Evolutionary conservation across 2,329 filamentous ascomycete genomes (phyloP).

Genomic region (Hawksworthiomyces lignivorus): DNA sequence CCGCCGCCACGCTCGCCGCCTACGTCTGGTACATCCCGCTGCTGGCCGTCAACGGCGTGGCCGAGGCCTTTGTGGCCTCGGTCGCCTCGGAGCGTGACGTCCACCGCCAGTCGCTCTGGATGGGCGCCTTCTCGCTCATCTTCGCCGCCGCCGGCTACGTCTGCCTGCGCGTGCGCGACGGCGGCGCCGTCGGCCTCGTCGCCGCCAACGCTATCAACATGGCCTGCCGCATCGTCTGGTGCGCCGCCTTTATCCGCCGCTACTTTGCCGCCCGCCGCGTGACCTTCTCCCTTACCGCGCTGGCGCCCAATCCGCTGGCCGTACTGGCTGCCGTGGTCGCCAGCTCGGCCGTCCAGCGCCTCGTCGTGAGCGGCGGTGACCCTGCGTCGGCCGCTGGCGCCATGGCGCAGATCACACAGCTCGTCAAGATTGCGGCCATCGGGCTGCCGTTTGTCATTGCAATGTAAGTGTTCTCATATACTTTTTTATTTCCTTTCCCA

Average conservation of each 20-base stretch:
- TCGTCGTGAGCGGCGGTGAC: slow-evolving; percentile 17
- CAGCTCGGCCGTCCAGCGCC: slow-evolving; percentile 31
- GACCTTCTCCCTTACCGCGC: slow-evolving; percentile 30
- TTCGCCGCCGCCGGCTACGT: slow-evolving; percentile 71
- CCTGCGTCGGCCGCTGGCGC: slow-evolving; percentile 26
- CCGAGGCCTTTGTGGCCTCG: slow-evolving; percentile 86
- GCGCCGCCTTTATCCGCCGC: slow-evolving; percentile 57
- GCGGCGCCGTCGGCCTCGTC: slow-evolving; percentile 76
- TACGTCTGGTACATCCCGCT: slow-evolving; percentile 95
- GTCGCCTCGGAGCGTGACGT: slow-evolving; percentile 72
- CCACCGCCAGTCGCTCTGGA: slow-evolving; percentile 70
- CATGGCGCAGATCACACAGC: slow-evolving; percentile 26
- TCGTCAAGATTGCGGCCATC: slow-evolving; percentile 41
- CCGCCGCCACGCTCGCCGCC: slow-evolving; percentile 59
- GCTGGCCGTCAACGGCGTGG: slow-evolving; percentile 82
- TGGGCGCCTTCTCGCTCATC: slow-evolving; percentile 69
- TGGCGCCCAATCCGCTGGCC: slow-evolving; percentile 37
- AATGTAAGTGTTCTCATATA: slow-evolving; percentile 45
- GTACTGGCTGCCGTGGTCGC: slow-evolving; percentile 37
- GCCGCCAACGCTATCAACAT: slow-evolving; percentile 87
- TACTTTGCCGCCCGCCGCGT: slow-evolving; percentile 49
- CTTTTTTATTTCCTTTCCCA: slow-evolving; percentile 1
- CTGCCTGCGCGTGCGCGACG: slow-evolving; percentile 58
- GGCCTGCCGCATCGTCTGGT: slow-evolving; percentile 77
- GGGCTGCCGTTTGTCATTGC: slow-evolving; percentile 45